Percentiles rank a stretch among this genome's conserved stretches.
phyloP scores from a whole-genome alignment of 306 rosid species.

The Phaseolus lunatus region DNA sequence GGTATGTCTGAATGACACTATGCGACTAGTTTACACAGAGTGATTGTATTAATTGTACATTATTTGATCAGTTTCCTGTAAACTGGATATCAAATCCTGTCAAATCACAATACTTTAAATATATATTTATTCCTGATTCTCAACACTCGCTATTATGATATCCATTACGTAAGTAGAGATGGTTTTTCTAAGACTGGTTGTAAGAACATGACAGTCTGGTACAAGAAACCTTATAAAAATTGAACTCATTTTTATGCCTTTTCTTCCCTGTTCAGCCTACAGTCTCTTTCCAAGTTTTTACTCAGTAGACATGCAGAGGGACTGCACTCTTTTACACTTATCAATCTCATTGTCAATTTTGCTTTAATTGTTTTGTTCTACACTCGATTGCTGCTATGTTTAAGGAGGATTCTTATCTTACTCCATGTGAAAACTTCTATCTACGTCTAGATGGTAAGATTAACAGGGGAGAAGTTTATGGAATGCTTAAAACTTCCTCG shows the following conservation, averaged over 20 bases:
- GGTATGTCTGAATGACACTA: too few relatives aligned
- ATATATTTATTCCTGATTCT: too few relatives aligned
- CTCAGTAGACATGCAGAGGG: neutral
- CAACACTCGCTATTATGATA: neutral
- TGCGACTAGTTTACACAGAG: too few relatives aligned
- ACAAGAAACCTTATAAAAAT: neutral
- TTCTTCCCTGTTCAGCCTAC: constrained; percentile 5
- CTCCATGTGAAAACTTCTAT: constrained; percentile 2
- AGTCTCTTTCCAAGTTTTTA: neutral
- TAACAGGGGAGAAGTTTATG: neutral
- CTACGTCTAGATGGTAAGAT: neutral
- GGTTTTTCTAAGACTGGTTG: neutral
- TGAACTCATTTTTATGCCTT: constrained; percentile 5
- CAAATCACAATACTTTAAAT: too few relatives aligned
- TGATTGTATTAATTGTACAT: too few relatives aligned
- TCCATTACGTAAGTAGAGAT: neutral
- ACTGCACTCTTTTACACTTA: neutral
- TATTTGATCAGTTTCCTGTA: too few relatives aligned
- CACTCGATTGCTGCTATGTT: neutral
- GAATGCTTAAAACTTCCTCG: neutral
- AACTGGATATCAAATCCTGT: too few relatives aligned
- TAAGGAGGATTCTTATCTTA: neutral
- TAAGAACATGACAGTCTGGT: neutral
- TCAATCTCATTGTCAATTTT: neutral
- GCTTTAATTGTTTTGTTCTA: neutral